Evolutionary conservation across 1,284 basidiomycete genomes (phyloP), one percentile per base, ranked within the genome.

Genomic region (Stygiomarasmius scandens): DNA sequence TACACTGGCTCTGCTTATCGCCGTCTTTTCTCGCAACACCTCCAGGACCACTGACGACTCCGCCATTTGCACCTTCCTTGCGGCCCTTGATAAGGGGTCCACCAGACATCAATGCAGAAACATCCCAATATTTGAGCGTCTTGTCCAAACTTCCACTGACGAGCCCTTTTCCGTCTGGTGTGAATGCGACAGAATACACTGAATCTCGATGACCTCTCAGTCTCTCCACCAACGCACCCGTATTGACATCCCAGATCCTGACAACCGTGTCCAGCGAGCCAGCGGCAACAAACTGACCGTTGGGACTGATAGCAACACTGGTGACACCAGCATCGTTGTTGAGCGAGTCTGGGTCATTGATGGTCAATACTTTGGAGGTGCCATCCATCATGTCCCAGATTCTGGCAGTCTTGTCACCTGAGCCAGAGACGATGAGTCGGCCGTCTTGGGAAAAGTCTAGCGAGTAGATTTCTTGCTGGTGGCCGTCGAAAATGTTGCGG

Each of bases 381-480:
- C 86, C 84, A 19, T 81, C 83, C 23, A 83, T 77, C 74, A 93
- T 86, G 69, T 95, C 87, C 94, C 94, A 96, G 57, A 96, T 87
- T 49, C 90, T 81, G n/a, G 91, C 90, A 10, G 92, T 94, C 73
- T 90, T 90, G 75, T 96, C 95, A 4, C 92, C 92, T 0, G 91
- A 93, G 16, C 93, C 94, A 11, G 90, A 93, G n/a, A 94, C 89
- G 60, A 96, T 86, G 63, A 90, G 84, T 12, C 85, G 79, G 6
- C 93, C 93, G 66, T 96, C 91, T 23, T 81, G 74, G 9, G 90
- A 90, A 70, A 94, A 95, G 69, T 94, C 92, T 58, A 96, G 84
- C 4, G 92, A 92, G 73, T 95, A 96, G 64, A 96, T 94, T 72
- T 95, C 94, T 67, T 93, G 90, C 69, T 88, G 85, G 74, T 96